Base-by-base conservation (phyloP, 352 stramenopile genomes). In the Globisporangium apiculatum region DNA sequence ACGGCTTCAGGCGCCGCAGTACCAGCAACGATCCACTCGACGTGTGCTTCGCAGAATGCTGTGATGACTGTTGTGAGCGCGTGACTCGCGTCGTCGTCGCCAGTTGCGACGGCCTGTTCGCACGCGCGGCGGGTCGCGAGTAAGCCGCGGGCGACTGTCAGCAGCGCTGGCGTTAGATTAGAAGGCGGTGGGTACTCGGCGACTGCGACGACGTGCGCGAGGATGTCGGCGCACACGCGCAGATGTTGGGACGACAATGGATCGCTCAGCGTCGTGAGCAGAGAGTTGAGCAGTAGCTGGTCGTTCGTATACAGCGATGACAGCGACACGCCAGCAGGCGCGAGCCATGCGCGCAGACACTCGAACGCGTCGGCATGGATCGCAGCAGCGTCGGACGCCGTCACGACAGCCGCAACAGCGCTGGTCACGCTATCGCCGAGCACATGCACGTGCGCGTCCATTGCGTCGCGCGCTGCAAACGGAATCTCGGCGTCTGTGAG, bases 11-110 rank as follows among this genome's bases (percentile, higher is more conserved):
- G 66, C 15, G 67, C 61, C 14, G 68, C 45, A 10, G 68, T 55
- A 8, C 66, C 78, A 36, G 81, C 72, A 5, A 90, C 43, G 48
- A 90, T 78, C 80, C 80, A 90, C 56, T 87, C 77, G 24, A 69
- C 76, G 45, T 82, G 88, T 12, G 74, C 87, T 60, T 90, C 80
- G 46, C 72, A 86, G 54, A 90, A 90, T 0, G 75, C 83, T 15
- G 75, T 72, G 9, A 90, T 67, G 17, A 86, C 73, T 51, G 75
- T 65, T 0, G 76, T 86, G 58, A 90, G 69, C 14, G 74, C 75
- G 53, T 90, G 80, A 12, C 67, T 77, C 8, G 83, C 58, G 11
- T 86, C 75, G 14, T 88, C 75, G 55, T 85, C 76, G 42, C 83
- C 72, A 41, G 48, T 58, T 3, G 51, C 69, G 53, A 86, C 58